These are phyloP conservation scores for Rhinocladiella mackenziei DNA, from an alignment of 2,329 filamentous ascomycete genomes.

Conservation along the genomic window DNA sequence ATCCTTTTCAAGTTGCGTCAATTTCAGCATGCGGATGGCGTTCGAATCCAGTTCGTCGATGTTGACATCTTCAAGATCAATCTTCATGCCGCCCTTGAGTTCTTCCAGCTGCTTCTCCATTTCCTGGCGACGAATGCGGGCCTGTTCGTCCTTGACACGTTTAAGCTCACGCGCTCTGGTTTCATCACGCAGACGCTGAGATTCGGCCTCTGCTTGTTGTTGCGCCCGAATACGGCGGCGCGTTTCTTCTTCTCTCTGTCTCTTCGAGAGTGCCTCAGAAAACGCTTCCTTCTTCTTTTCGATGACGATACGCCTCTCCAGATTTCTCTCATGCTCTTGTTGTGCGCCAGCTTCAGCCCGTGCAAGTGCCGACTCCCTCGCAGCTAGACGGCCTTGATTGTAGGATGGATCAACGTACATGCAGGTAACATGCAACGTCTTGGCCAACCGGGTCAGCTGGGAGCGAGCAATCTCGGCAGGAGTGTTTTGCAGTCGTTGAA, in stretches of 20 bases:
- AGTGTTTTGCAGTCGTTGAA: conserved; percentile 95
- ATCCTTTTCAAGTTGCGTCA: conserved; percentile 92
- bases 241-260: conserved; percentile 87
- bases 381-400: conserved; percentile 73
- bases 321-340: conserved; percentile 79
- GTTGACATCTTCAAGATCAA: conserved; percentile 68
- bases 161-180: conserved; percentile 85
- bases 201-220: conserved; percentile 84
- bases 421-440: conserved; percentile 86
- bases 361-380: conserved; percentile 72
- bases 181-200: conserved; percentile 83
- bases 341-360: conserved; percentile 85
- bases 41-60: conserved; percentile 84
- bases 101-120: conserved; percentile 89
- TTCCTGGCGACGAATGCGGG: conserved; percentile 87
- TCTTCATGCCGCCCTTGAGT: conserved; percentile 83
- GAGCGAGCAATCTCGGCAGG: conserved; percentile 96
- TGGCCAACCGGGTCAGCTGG: conserved; percentile 85
- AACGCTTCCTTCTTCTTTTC: conserved; percentile 96
- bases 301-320: conserved; percentile 84
- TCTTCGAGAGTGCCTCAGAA: conserved; percentile 79
- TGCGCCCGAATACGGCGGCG: conserved; percentile 82
- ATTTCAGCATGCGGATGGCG: conserved; percentile 87
- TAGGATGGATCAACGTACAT: conserved; percentile 92
- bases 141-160: conserved; percentile 78